phyloP scores from a whole-genome alignment of 768 basidiomycete genomes.

The Rhizopogon vesiculosus region DNA sequence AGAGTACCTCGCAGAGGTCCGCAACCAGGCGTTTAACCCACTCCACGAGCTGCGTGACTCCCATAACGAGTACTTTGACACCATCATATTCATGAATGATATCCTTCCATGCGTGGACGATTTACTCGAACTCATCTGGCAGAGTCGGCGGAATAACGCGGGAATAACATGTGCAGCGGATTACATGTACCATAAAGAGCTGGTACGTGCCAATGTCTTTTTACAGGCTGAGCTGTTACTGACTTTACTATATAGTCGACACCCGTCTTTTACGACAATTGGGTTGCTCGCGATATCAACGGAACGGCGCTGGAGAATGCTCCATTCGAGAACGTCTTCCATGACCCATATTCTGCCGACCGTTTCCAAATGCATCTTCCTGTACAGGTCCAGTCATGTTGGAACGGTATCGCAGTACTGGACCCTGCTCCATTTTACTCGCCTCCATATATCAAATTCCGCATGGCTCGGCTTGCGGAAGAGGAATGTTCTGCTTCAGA shows the following conservation, averaged over 20 bases:
- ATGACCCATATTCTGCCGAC: conserved; percentile 66
- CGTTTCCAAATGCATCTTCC: conserved; percentile 92
- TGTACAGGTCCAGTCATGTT: conserved; percentile 94
- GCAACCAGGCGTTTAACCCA: conserved; percentile 95
- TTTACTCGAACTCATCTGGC: conserved; percentile 96
- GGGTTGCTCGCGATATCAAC: conserved; percentile 98
- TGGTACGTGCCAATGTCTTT: conserved; percentile 42
- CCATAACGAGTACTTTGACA: conserved; percentile 93
- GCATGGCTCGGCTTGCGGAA: conserved; percentile 88
- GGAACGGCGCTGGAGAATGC: conserved; percentile 98
- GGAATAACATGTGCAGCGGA: conserved; percentile 98
- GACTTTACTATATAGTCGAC: conserved; percentile 30
- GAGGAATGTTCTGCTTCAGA: conserved; percentile 94
- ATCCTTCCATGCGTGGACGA: conserved; percentile 98
- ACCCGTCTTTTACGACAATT: conserved; percentile 97
- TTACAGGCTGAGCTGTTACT: neutral
- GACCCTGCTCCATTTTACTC: conserved; percentile 95
- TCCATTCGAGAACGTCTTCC: conserved; percentile 93
- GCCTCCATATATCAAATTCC: conserved; percentile 87
- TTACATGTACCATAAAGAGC: conserved; percentile 98
- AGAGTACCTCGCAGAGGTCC: conserved; percentile 99
- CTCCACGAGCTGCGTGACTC: conserved; percentile 90
- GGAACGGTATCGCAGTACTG: conserved; percentile 96
- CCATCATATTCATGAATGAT: conserved; percentile 99
- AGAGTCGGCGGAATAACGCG: conserved; percentile 87